Conservation (phyloP, 1,139 yeast genomes). For the Kodamaea arcana region DNA sequence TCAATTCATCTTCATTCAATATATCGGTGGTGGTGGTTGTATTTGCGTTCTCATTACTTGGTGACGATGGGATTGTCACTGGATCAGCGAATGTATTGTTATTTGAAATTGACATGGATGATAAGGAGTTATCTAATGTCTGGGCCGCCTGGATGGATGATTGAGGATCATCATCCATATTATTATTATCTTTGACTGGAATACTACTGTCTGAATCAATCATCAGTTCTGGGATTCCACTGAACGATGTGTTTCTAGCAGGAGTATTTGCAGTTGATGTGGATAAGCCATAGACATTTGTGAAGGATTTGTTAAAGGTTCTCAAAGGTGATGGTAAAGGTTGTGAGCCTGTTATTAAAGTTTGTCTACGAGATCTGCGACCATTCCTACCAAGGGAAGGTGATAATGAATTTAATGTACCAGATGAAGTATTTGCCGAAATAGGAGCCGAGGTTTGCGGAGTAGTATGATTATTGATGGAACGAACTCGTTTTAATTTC, state of each 20-base stretch:
- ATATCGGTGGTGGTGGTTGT: conserved; percentile 13
- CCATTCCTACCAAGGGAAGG: conserved; percentile 45
- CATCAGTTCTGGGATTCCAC: conserved; percentile 7
- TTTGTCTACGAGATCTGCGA: conserved; percentile 64
- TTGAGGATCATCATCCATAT: conserved; percentile 5
- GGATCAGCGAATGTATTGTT: conserved; percentile 25
- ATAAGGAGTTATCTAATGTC: conserved; percentile 36
- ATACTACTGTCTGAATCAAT: conserved; percentile 7
- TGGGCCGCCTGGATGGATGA: background rate
- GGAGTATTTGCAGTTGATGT: conserved; percentile 44
- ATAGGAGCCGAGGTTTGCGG: conserved; percentile 1
- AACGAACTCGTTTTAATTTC: conserved; percentile 10
- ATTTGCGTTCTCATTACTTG: conserved; percentile 4
- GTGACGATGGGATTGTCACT: conserved; percentile 20
- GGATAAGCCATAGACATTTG: conserved; percentile 37
- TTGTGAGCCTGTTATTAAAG: conserved; percentile 81
- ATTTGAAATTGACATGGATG: conserved; percentile 39
- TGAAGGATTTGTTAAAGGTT: conserved; percentile 23
- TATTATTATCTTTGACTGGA: conserved; percentile 8
- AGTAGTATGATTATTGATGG: conserved; percentile 1
- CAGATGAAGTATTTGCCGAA: conserved; percentile 3
- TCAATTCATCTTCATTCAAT: conserved; percentile 44
- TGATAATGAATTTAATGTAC: conserved; percentile 13
- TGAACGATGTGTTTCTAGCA: conserved; percentile 20
- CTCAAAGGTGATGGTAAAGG: conserved; percentile 76